Evolutionary conservation across 139 green algal species (phyloP).

Genomic region (Yamagishiella unicocca): DNA sequence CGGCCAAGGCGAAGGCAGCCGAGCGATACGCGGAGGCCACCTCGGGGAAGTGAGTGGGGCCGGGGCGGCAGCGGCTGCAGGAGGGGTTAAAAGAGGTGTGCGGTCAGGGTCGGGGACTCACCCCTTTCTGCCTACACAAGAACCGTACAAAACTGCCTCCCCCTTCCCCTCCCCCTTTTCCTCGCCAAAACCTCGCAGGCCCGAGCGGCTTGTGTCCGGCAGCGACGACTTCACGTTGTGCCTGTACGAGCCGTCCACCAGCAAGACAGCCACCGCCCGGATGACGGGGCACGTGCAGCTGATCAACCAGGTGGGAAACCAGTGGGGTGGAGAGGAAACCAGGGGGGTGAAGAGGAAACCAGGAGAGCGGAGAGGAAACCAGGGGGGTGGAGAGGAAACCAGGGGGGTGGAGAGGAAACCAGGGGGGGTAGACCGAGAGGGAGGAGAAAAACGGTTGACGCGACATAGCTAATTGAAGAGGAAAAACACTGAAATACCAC

Average conservation of each 20-base stretch:
- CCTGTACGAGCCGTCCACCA: conserved; percentile 88
- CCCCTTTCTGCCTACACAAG: not conserved
- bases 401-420: not conserved
- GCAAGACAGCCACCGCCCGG: conserved; percentile 79
- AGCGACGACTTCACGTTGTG: conserved; percentile 98
- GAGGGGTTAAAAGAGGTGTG: no score
- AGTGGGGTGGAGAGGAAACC: no score
- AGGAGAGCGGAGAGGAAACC: no score
- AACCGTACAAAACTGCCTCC: not conserved
- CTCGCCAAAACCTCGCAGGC: not conserved
- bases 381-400: no score
- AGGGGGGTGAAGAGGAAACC: no score
- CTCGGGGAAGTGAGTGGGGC: not conserved
- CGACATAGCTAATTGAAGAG: no score
- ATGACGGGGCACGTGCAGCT: conserved; percentile 98
- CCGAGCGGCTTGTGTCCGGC: conserved; percentile 93
- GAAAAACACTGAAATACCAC: no score
- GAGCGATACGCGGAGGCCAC: conserved; percentile 53
- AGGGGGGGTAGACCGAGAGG: not conserved
- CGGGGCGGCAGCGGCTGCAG: not conserved
- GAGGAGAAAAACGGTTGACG: not conserved
- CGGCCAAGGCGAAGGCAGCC: conserved; percentile 47
- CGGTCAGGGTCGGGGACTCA: not conserved
- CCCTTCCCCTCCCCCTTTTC: not conserved
- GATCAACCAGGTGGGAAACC: conserved; percentile 93